Base-by-base conservation (phyloP, 208 protist genomes). In the Acanthamoeba lenticulata region DNA sequence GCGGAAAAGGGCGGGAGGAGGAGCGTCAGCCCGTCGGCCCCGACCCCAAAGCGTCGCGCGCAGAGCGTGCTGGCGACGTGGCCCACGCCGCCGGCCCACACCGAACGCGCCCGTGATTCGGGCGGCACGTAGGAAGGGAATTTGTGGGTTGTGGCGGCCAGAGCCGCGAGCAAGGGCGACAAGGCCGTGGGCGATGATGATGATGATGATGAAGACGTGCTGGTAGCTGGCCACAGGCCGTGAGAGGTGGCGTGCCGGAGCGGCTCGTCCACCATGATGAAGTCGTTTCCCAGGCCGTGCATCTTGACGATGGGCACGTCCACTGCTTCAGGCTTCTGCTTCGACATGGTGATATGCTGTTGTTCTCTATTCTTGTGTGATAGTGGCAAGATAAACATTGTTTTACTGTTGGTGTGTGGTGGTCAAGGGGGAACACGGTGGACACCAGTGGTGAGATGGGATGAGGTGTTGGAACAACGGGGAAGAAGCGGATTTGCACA, bases 231-330 rank as follows among this genome's bases (percentile, higher is more conserved):
- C n/a, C n/a, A n/a, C n/a, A n/a, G n/a, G n/a, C 69, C 34, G 24
- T 79, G 17, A 29, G 32, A n/a, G 15, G 38, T 79, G 36, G 69
- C 4, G 69, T 79, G 36, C 24, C 6, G 36, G 36, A 79, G 69
- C 32, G 69, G 69, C 24, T 79, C 69, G 69, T 15, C 27, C 2
- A 79, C 69, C 69, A 79, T 45, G 69, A 79, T 11, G 17, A 79
- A 79, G 69, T 79, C 69, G 69, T 79, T 79, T 17, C 69, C 69
- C 69, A 79, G 36, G 34, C 69, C 69, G 32, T 79, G 69, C 69
- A 79, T 79, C 69, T 79, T 79, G 11, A 79, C 69, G 34, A 79
- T 47, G 69, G 69, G 36, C 69, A 79, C 69, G 40, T 79, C 69
- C 69, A 79, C 40, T 69, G 57, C 57, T 67, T 34, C 4, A 6